Base-by-base conservation (phyloP, 1,284 basidiomycete genomes). In the Tylopilus sp. region DNA sequence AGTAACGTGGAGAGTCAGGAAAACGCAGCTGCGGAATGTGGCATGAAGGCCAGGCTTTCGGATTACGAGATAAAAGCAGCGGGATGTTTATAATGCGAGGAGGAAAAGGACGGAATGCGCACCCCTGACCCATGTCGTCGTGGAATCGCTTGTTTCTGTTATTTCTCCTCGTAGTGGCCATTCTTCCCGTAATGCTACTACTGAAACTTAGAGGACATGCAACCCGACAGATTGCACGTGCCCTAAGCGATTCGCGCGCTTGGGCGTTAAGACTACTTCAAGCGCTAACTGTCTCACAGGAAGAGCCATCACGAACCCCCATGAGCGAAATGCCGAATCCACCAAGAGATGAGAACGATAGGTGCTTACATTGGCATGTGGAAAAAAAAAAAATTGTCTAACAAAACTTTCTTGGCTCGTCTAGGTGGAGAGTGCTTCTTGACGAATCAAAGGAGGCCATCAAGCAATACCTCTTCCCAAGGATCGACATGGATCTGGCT, bases 241-340 rank as follows among this genome's bases (percentile, higher is more conserved):
- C 62, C 50, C 23, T 16, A 21, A 34, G 52, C 39, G 21, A 29
- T 54, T 66, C 29, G 31, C 34, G 66, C 60, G 65, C 65, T 31
- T 12, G 58, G 64, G 73, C 73, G 74, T 34, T 27, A 60, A 23
- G 45, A 10, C 31, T 56, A 7, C n/a, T 39, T 54, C 52, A 62
- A 64, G 60, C 75, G 74, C 70, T 45, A 13, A 35, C 41, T 21
- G 14, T 21, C 33, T 14, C 37, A 59, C 55, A 52, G 42, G 67
- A 35, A 64, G 56, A n/a, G 19, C 64, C 41, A 34, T 42, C 52
- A 64, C 67, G 1, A 35, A 82, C 85, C 65, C 68, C 71, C 25
- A 76, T 87, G 39, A 77, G 75, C 17, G 84, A 84, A 60, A 82
- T 82, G 0, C 84, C 84, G 61, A 83, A 84, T 65, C 35, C 69